Evolutionary conservation across 768 basidiomycete species (phyloP), one percentile per base, ranked within the genome.

Genomic region (Rubroboletus satanas): DNA sequence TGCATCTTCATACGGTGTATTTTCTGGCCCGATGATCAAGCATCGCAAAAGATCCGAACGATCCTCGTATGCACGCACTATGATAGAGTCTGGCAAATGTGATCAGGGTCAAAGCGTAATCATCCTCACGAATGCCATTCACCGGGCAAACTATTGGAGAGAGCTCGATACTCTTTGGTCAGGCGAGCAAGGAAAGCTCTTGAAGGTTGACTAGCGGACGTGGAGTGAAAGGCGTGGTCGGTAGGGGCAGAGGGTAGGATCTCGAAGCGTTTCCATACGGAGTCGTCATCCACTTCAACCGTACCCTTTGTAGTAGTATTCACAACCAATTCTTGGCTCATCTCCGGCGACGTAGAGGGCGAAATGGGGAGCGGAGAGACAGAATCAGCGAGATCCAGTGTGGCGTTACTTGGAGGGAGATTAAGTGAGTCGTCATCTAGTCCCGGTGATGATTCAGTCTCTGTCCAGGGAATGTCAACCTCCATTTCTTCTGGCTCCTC

Each of bases 1-100:
- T 18, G 92, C 91, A 69, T 95, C 88, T 69, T 91, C 83, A 61
- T 96, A 97, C n/a, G 94, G 94, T 9, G 95, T 97, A 59, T 93
- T 94, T 62, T 88, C 84, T 54, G 93, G 92, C 4, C 94, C 94
- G 58, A 98, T 85, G 56, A 98, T 98, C 46, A 98, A 77, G 65
- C 82, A 89, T 32, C 94, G 83, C 56, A 97, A 71, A 36, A 98
- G 79, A 74, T 98, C 94, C 42, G 83, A 77, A 28, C 94, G 83
- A 68, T 96, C 88, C 70, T 97, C 94, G 66, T 90, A 98, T 26
- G 88, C 87, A 54, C 93, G 84, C 45, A 98, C 90, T 50, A 96
- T 65, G 60, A 98, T 94, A 14, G 88, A 87, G 55, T 93, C 93
- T 90, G 64, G 9, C 29, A 31, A 45, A 23, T 29, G 11, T 31